phyloP scores from a whole-genome alignment of 208 protist genomes.

The Leishmania lainsoni region DNA sequence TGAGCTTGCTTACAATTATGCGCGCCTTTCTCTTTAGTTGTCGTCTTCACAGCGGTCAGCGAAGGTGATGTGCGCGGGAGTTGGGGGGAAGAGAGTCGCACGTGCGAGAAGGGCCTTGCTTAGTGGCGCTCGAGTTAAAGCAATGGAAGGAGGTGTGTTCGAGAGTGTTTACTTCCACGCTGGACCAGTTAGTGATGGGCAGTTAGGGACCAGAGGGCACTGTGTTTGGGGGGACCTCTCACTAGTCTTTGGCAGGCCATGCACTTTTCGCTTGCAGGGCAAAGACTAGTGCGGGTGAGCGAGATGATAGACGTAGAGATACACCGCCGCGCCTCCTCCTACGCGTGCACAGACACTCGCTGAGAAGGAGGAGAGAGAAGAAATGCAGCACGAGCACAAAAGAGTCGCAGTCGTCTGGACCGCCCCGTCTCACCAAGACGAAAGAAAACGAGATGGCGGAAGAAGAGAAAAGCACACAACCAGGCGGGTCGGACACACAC shows the following conservation, averaged over 20 bases:
- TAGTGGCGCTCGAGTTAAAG: background rate
- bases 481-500: background rate
- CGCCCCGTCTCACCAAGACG: no score
- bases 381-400: no score
- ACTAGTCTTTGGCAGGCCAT: no score
- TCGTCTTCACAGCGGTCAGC: background rate
- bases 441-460: no score
- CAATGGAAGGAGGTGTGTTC: background rate
- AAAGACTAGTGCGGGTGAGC: no score
- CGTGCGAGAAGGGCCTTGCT: background rate
- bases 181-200: background rate
- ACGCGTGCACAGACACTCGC: no score
- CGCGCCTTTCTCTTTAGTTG: background rate
- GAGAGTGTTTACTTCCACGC: background rate
- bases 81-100: background rate
- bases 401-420: no score
- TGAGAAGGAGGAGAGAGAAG: no score
- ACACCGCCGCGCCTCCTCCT: no score
- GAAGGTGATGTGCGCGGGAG: background rate
- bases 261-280: no score
- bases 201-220: background rate
- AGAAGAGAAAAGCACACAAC: no score
- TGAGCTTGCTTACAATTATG: background rate
- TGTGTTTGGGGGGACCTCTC: background rate
- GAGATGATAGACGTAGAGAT: no score